These are phyloP conservation scores for Elaeis guineensis DNA, from an alignment of 176 grass and related monocot species.

Conservation along the genomic window DNA sequence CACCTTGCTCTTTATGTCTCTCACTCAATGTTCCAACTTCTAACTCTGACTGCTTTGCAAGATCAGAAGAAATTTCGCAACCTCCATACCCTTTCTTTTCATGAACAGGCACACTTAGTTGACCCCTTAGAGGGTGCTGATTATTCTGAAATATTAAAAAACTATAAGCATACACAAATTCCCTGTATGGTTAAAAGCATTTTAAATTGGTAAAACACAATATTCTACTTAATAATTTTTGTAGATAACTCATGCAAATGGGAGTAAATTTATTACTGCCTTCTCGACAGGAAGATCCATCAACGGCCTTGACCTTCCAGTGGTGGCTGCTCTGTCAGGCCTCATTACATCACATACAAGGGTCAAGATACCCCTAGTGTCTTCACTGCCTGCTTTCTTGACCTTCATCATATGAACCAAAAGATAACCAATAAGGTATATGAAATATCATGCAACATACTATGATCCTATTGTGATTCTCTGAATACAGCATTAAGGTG, in stretches of 20 bases:
- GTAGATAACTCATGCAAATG: too few species aligned
- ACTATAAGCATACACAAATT: too few species aligned
- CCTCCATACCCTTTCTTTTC: constrained; percentile 43
- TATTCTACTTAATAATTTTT: too few species aligned
- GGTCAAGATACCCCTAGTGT: constrained; percentile 22
- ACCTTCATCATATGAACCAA: constrained; percentile 29
- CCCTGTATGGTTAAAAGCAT: too few species aligned
- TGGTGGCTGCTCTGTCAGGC: constrained; percentile 24
- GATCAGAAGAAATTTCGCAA: constrained; percentile 34
- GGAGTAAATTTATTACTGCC: constrained; percentile 36
- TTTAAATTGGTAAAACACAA: too few species aligned
- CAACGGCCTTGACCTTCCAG: constrained; percentile 33
- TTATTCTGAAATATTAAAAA: not conserved
- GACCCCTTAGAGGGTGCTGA: constrained; percentile 30
- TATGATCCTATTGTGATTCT: too few species aligned
- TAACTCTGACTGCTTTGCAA: constrained; percentile 28
- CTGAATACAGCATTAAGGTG: too few species aligned
- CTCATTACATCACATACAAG: constrained; percentile 30
- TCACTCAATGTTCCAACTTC: constrained; percentile 34
- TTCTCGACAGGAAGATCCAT: constrained; percentile 27
- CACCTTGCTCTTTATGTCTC: constrained; percentile 47
- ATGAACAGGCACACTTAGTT: constrained; percentile 34
- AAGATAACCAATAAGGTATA: constrained; percentile 17
- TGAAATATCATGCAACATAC: too few species aligned
- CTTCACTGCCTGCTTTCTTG: constrained; percentile 28